A percentile compares a stretch with the other conserved stretches of the same genome.
Conservation (phyloP, 2,329 filamentous ascomycete species). For the Aspergillus sp. region DNA sequence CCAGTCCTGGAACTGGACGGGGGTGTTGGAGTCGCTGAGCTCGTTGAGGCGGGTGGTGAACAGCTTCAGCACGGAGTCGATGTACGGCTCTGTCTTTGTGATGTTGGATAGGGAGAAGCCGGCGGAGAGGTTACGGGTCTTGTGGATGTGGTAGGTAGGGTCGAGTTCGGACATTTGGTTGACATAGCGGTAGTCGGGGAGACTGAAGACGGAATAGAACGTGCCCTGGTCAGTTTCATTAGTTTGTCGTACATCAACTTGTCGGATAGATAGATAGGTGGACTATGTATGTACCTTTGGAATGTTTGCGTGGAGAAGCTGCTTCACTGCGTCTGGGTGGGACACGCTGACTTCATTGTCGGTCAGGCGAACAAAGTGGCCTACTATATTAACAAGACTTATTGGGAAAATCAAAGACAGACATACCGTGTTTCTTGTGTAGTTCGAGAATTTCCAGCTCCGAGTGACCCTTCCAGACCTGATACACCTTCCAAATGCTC, state of each 20-base stretch:
- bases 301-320: conserved; percentile 34
- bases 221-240: conserved; percentile 24
- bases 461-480: conserved; percentile 39
- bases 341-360: conserved; percentile 47
- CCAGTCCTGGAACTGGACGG: conserved; percentile 41
- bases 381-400: conserved; percentile 15
- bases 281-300: conserved; percentile 20
- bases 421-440: conserved; percentile 42
- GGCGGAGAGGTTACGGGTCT: conserved; percentile 32
- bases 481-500: conserved; percentile 41
- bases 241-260: too few relatives aligned
- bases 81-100: conserved; percentile 26
- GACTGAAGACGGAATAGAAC: conserved; percentile 37
- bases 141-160: conserved; percentile 35
- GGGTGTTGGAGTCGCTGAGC: conserved; percentile 18
- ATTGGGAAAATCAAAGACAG: too few relatives aligned
- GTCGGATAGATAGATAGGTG: too few relatives aligned
- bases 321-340: conserved; percentile 42
- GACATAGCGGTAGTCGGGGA: conserved; percentile 44
- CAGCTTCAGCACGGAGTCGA: conserved; percentile 31
- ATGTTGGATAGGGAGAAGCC: conserved; percentile 33
- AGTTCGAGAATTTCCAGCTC: conserved; percentile 37
- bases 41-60: conserved; percentile 29
- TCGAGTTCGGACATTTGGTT: conserved; percentile 43
- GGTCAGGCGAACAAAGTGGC: conserved; percentile 46